These are phyloP conservation scores for Candida gorgasii DNA, from an alignment of 805 yeast species.

Conservation along the genomic window DNA sequence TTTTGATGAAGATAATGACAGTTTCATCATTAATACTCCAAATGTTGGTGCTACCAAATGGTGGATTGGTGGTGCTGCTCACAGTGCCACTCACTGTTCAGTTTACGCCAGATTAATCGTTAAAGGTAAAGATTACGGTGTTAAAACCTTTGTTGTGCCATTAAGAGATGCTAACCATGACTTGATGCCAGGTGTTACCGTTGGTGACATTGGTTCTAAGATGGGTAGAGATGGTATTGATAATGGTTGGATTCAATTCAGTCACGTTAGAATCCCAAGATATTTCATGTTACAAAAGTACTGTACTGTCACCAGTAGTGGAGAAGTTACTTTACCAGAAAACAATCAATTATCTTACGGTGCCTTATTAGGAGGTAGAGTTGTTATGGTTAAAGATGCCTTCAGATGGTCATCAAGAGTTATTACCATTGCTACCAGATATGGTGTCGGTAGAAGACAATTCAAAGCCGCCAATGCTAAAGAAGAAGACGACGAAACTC, in stretches of 20 bases:
- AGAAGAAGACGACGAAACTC: slow-evolving; percentile 31
- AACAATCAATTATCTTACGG: slow-evolving; percentile 46
- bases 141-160: slow-evolving; percentile 48
- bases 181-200: slow-evolving; percentile 43
- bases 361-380: slow-evolving; percentile 47
- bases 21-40: slow-evolving; percentile 46
- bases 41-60: slow-evolving; percentile 51
- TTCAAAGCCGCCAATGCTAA: slow-evolving; percentile 37
- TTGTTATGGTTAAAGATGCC: slow-evolving; percentile 45
- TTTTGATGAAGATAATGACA: slow-evolving; percentile 41
- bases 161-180: slow-evolving; percentile 45
- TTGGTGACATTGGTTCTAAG: slow-evolving; percentile 49
- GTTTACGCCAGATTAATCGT: slow-evolving; percentile 46
- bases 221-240: slow-evolving; percentile 53
- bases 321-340: slow-evolving; percentile 43
- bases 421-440: slow-evolving; percentile 44
- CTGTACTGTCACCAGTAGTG: slow-evolving; percentile 41
- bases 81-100: slow-evolving; percentile 45
- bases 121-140: slow-evolving; percentile 47
- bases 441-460: slow-evolving; percentile 48
- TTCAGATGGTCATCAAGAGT: slow-evolving; percentile 44
- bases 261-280: slow-evolving; percentile 45
- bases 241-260: slow-evolving; percentile 51
- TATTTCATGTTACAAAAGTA: slow-evolving; percentile 48
- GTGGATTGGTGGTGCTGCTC: slow-evolving; percentile 55